These are phyloP conservation scores for Hansenula sp. DNA, from an alignment of 1,139 yeast genomes.

Conservation along the genomic window DNA sequence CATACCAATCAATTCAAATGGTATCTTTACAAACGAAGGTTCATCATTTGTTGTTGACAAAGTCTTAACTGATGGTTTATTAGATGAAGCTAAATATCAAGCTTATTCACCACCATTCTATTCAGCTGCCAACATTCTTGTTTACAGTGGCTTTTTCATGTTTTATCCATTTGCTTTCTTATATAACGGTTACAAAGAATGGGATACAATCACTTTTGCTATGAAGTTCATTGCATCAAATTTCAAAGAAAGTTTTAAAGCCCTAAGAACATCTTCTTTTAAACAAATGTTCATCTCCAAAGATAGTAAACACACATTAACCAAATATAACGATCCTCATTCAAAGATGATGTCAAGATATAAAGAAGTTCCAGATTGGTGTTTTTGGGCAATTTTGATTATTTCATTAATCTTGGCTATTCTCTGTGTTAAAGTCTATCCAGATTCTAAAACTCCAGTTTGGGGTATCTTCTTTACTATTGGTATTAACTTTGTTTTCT, in stretches of 20 bases:
- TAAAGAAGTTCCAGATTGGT: conserved; percentile 62
- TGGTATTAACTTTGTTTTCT: conserved; percentile 48
- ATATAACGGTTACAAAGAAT: conserved; percentile 32
- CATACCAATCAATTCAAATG: conserved; percentile 40
- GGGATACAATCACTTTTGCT: conserved; percentile 20
- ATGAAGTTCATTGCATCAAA: conserved; percentile 23
- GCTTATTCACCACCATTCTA: conserved; percentile 54
- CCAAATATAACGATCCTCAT: conserved; percentile 47
- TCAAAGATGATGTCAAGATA: conserved; percentile 50
- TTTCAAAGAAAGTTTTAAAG: conserved; percentile 19
- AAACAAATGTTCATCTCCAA: background rate
- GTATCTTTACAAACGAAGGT: conserved; percentile 41
- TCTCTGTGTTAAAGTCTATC: conserved; percentile 40
- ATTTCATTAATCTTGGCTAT: conserved; percentile 47
- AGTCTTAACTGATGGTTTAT: conserved; percentile 19
- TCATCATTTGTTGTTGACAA: conserved; percentile 30
- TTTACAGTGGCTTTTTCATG: conserved; percentile 55
- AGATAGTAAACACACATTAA: conserved; percentile 11
- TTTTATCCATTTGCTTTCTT: conserved; percentile 52
- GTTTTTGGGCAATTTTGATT: conserved; percentile 45
- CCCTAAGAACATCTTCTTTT: conserved; percentile 25
- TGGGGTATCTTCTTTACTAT: conserved; percentile 56
- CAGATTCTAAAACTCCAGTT: conserved; percentile 36
- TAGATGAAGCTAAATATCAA: conserved; percentile 38
- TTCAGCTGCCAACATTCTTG: conserved; percentile 50